Evolutionary conservation across 768 basidiomycete genomes (phyloP).

Genomic region (Agaricus subrufescens): DNA sequence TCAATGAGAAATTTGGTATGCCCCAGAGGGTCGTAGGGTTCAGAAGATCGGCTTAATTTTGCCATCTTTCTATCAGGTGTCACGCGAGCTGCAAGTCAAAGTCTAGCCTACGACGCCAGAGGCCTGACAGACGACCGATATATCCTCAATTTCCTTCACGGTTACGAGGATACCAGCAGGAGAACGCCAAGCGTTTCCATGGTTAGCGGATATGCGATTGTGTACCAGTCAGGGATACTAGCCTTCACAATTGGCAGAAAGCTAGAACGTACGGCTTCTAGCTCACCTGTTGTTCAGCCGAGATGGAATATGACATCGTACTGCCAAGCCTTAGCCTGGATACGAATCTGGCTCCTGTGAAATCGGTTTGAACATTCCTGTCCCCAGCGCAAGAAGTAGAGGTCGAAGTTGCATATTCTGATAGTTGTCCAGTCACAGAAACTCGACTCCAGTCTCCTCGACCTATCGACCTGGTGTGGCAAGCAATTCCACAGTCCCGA

Average conservation of each 20-base stretch:
- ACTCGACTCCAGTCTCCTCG: too few species aligned
- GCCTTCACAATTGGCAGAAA: too few species aligned
- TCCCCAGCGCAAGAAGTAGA: slow-evolving; percentile 37
- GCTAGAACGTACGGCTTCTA: too few species aligned
- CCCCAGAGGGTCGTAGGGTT: slow-evolving; percentile 48
- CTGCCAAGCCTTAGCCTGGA: too few species aligned
- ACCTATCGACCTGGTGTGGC: too few species aligned
- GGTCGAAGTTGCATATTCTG: slow-evolving; percentile 1
- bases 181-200: too few species aligned
- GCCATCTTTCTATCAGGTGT: neutral
- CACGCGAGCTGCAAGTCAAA: neutral
- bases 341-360: too few species aligned
- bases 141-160: slow-evolving; percentile 55
- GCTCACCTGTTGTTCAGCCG: too few species aligned
- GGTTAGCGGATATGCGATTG: too few species aligned
- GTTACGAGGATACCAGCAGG: slow-evolving; percentile 50
- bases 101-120: slow-evolving; percentile 54
- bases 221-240: too few species aligned
- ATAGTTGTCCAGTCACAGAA: neutral
- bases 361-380: too few species aligned
- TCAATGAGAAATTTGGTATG: slow-evolving; percentile 63
- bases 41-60: slow-evolving; percentile 75
- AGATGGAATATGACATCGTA: too few species aligned
- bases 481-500: neutral
- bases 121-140: slow-evolving; percentile 65